Conservation (phyloP, 495 filamentous ascomycete genomes). For the Rostrohypoxylon terebratum region DNA sequence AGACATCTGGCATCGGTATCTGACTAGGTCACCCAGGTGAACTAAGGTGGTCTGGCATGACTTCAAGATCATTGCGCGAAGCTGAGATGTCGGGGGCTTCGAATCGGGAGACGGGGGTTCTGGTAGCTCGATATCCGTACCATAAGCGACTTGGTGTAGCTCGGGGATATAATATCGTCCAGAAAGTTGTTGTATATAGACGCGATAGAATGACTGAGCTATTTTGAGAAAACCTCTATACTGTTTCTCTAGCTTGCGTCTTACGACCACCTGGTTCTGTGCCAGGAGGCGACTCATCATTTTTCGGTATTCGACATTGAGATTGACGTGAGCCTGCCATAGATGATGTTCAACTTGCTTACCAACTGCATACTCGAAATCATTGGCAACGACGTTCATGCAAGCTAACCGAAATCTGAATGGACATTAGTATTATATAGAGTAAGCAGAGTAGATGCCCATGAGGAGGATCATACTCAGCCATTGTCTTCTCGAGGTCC, state of each 20-base stretch:
- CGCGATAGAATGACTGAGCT: conserved; percentile 86
- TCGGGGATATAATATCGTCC: conserved; percentile 78
- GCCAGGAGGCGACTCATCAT: conserved; percentile 58
- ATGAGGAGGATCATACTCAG: conserved; percentile 42
- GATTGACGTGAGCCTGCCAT: conserved; percentile 81
- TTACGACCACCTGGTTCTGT: conserved; percentile 74
- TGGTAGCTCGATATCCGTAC: conserved; percentile 69
- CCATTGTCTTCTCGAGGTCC: conserved; percentile 46
- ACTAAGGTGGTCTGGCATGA: conserved; percentile 89
- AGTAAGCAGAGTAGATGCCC: conserved; percentile 27
- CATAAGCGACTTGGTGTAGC: conserved; percentile 75
- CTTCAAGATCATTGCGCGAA: conserved; percentile 68
- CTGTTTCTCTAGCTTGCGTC: conserved; percentile 80
- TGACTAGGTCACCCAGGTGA: conserved; percentile 88
- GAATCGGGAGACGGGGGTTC: conserved; percentile 52
- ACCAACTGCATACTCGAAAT: conserved; percentile 75
- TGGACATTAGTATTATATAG: conserved; percentile 45
- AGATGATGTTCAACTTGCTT: conserved; percentile 74
- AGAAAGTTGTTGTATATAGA: conserved; percentile 82
- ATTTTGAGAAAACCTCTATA: conserved; percentile 88
- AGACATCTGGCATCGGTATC: conserved; percentile 82
- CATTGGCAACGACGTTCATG: conserved; percentile 75
- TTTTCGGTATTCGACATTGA: conserved; percentile 82
- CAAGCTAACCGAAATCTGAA: conserved; percentile 75
- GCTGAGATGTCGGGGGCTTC: conserved; percentile 54